A percentile compares a stretch with the other conserved stretches of the same genome.
These are phyloP conservation scores for Tripidium arundinaceum DNA, from an alignment of 202 grass and related monocot species.

Conservation along the genomic window DNA sequence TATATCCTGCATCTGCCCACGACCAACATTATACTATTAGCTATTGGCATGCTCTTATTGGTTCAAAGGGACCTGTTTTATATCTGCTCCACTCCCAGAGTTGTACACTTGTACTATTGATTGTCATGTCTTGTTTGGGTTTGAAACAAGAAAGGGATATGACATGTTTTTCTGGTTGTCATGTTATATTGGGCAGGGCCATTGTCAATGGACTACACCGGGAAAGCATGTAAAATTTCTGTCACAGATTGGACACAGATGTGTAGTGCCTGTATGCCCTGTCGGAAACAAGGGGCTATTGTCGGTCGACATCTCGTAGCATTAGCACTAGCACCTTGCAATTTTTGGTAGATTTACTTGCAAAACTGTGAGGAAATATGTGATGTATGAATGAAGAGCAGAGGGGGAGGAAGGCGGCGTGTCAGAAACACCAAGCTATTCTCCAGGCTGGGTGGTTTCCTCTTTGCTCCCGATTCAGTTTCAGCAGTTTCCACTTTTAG, in stretches of 20 bases:
- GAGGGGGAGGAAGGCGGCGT: background rate
- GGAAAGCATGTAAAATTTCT: background rate
- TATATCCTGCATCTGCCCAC: background rate
- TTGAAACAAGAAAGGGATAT: background rate
- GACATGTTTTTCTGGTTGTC: background rate
- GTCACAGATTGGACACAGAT: background rate
- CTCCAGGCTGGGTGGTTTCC: background rate
- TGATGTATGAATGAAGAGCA: background rate
- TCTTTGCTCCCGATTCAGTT: background rate
- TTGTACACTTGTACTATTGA: background rate
- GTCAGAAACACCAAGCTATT: background rate
- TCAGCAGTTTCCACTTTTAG: background rate
- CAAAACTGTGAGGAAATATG: background rate
- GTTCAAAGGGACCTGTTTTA: background rate
- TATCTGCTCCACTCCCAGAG: background rate
- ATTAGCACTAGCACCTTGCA: background rate
- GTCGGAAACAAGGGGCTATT: background rate
- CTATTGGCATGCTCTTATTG: background rate
- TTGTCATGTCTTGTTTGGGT: background rate
- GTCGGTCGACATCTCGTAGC: background rate
- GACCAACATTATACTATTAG: background rate
- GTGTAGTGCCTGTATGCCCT: background rate
- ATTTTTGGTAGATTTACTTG: background rate
- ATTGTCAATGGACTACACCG: background rate
- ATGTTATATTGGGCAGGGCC: background rate